These are phyloP conservation scores for Elongisporangium prolatum DNA, from an alignment of 352 stramenopile species.

Conservation along the genomic window DNA sequence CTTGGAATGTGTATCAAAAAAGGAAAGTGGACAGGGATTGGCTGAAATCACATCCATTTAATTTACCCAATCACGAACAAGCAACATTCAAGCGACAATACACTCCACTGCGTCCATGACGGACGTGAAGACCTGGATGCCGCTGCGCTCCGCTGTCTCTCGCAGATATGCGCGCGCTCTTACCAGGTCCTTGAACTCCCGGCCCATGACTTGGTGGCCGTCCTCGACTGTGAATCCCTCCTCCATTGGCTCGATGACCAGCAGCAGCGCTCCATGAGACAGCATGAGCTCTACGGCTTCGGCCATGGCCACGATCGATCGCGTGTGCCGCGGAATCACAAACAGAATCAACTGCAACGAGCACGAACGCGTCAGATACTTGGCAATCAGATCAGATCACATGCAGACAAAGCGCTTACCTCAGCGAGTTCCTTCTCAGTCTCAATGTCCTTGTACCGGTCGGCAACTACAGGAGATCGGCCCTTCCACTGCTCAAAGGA, in stretches of 20 bases:
- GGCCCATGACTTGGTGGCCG: constrained; percentile 33
- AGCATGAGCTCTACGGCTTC: constrained; percentile 76
- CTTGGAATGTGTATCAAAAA: too few relatives aligned
- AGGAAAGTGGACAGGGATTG: too few relatives aligned
- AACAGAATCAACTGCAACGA: constrained; percentile 64
- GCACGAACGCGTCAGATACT: background rate
- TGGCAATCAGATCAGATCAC: background rate
- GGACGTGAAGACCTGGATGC: constrained; percentile 68
- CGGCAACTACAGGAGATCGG: constrained; percentile 11
- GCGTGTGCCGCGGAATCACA: constrained; percentile 65
- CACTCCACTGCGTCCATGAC: constrained; percentile 53
- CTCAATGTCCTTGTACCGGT: constrained; percentile 58
- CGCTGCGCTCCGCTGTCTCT: constrained; percentile 79
- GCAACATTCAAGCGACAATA: too few relatives aligned
- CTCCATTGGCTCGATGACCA: constrained; percentile 69
- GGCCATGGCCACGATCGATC: constrained; percentile 80
- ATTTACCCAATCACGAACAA: too few relatives aligned
- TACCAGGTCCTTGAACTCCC: constrained; percentile 80
- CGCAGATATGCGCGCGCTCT: constrained; percentile 72
- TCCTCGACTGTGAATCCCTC: constrained; percentile 62
- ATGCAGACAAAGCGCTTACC: constrained; percentile 13
- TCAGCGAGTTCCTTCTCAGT: constrained; percentile 57
- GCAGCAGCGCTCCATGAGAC: constrained; percentile 57
- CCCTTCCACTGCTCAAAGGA: constrained; percentile 29
- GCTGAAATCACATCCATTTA: too few relatives aligned